Percentiles rank a stretch among this genome's conserved stretches.
These are phyloP conservation scores for Chimonanthus praecox DNA, from an alignment of 164 flowering plant genomes.

Conservation along the genomic window DNA sequence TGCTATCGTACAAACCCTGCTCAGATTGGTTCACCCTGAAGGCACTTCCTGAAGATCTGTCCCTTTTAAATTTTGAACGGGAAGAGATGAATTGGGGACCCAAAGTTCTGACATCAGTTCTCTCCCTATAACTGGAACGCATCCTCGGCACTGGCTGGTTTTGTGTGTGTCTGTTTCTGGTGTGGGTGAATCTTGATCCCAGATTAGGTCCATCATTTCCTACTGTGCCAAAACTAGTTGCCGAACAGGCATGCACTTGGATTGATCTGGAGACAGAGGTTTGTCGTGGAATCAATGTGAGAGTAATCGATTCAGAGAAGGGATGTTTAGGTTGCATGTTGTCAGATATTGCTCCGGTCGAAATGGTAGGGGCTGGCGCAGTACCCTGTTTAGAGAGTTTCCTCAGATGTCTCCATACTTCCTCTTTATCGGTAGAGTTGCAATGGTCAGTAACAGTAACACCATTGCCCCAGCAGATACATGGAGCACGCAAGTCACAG, in stretches of 20 bases:
- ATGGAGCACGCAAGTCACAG: constrained; percentile 83
- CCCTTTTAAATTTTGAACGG: constrained; percentile 25
- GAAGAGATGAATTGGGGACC: constrained; percentile 18
- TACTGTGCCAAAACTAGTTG: constrained; percentile 17
- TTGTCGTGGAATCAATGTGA: constrained; percentile 9
- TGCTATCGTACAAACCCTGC: constrained; percentile 11
- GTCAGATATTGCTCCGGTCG: constrained; percentile 11
- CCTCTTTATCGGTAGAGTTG: constrained; percentile 80
- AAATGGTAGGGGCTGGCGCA: constrained; percentile 12
- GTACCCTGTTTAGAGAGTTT: constrained; percentile 27
- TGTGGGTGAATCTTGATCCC: constrained; percentile 7
- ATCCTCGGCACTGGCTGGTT: not conserved
- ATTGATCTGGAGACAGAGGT: constrained; percentile 20
- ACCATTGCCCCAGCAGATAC: constrained; percentile 71
- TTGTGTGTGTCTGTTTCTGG: constrained; percentile 23
- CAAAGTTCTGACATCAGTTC: constrained; percentile 15
- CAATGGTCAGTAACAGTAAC: constrained; percentile 53
- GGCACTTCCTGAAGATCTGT: constrained; percentile 16
- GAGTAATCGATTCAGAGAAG: constrained; percentile 7
- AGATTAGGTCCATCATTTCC: constrained; percentile 20
- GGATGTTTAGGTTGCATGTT: constrained; percentile 15
- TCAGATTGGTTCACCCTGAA: constrained; percentile 9
- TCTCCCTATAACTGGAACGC: constrained; percentile 8
- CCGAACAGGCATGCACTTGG: constrained; percentile 26
- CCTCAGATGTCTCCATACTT: constrained; percentile 52